Conservation (phyloP, 2,329 filamentous ascomycete species). For the Exophiala alcalophila region DNA sequence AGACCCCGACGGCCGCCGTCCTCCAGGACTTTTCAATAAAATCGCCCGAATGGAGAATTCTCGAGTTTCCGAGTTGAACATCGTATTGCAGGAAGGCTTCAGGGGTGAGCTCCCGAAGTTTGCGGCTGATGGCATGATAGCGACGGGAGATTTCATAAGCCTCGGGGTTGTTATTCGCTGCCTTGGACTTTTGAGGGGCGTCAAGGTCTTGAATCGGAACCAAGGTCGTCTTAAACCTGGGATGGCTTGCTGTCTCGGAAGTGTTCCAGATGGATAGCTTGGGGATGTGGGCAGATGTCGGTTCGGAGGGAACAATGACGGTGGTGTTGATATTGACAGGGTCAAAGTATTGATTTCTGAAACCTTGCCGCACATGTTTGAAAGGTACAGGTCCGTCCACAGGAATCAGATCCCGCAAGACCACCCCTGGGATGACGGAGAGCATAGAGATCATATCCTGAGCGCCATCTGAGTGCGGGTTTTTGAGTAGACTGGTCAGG, state of each 20-base stretch:
- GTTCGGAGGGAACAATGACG: slow-evolving; percentile 2
- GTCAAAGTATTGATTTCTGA: slow-evolving; percentile 38
- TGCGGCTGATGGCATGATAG: slow-evolving; percentile 18
- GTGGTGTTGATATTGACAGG: slow-evolving; percentile 31
- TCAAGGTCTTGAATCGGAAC: background rate
- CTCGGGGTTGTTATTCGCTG: background rate
- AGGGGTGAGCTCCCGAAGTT: slow-evolving; percentile 8
- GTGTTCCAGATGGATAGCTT: slow-evolving; percentile 12
- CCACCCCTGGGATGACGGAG: slow-evolving; percentile 25
- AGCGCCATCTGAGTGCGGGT: slow-evolving; percentile 19
- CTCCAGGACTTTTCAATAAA: slow-evolving; percentile 17
- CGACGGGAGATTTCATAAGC: slow-evolving; percentile 9
- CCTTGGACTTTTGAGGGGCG: background rate
- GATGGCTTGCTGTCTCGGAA: background rate
- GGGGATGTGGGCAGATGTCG: background rate
- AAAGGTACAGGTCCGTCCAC: slow-evolving; percentile 25
- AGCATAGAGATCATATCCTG: slow-evolving; percentile 19
- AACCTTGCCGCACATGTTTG: slow-evolving; percentile 30
- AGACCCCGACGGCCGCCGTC: slow-evolving; percentile 22
- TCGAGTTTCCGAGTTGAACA: slow-evolving; percentile 6
- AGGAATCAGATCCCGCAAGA: slow-evolving; percentile 12
- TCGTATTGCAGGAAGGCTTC: slow-evolving; percentile 1
- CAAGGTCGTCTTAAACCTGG: background rate
- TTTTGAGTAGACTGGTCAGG: slow-evolving; percentile 31
- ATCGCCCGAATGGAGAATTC: background rate